Base-by-base conservation (phyloP, 2,329 filamentous ascomycete species). In the Trichoderma sp. region DNA sequence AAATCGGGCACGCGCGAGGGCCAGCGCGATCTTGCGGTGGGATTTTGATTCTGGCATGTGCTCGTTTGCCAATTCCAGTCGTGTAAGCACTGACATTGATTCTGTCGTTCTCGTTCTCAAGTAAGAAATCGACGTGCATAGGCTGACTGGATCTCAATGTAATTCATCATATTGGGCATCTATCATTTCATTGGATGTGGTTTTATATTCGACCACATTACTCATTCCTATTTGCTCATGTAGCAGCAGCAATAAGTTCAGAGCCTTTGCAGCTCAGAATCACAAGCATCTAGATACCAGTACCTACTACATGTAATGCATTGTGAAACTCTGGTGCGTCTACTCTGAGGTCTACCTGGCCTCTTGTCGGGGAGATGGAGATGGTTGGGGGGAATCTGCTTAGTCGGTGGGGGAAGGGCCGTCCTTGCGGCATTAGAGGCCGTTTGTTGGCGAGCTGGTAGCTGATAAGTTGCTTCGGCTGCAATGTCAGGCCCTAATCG, bases 311-410 rank as follows among this genome's bases (percentile, higher is more conserved):
- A 43, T 43, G 37, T 1, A n/a, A 37, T 58, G 19, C 37, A 67
- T 58, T 59, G 59, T 40, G 64, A 47, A 67, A 67, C 29, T 14
- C 24, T 19, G 1, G 14, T 37, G 63, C 55, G 55, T n/a, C 2
- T 49, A 24, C 52, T 58, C 64, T 55, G 64, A 67, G 64, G 64
- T 40, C 49, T 43, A 31, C 16, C 55, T 67, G 64, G 64, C 64
- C 64, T 67, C 64, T 67, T 59, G 64, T 67, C 64, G 64, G 64
- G 64, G 55, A 67, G 40, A 59, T 52, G 64, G 64, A 67, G 64
- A 67, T 58, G 64, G 55, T 67, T 58, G 64, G 64, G 55, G 55
- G 62, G 19, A 19, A 14, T 56, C 21, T 65, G 56, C 29, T 43
- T 56, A 57, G 64, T 35, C 40, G 64, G 64, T 67, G 64, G 64